Evolutionary conservation across 305 asterid species (phyloP).

Genomic region (Fraxinus dipetala): DNA sequence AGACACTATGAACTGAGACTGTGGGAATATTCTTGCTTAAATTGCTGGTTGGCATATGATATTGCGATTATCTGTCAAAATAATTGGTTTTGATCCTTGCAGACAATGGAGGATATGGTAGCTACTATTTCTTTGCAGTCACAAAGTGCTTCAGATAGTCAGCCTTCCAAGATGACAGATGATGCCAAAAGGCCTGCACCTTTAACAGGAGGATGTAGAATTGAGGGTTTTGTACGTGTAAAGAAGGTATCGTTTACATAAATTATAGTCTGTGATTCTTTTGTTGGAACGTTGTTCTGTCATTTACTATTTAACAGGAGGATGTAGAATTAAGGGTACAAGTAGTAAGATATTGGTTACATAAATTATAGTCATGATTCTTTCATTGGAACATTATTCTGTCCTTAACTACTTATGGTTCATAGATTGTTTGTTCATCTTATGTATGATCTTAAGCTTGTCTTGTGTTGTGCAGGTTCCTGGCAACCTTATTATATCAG

Average conservation of each 20-base stretch:
- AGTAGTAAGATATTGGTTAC: neutral
- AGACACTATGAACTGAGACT: neutral
- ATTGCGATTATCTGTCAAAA: neutral
- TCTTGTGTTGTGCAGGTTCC: conserved; percentile 66
- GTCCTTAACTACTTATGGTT: neutral
- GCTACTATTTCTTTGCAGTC: conserved; percentile 65
- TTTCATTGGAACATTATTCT: neutral
- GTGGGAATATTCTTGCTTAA: conserved; percentile 5
- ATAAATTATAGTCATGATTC: neutral
- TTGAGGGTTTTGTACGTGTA: conserved; percentile 96
- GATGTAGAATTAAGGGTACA: neutral
- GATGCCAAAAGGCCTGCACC: conserved; percentile 79
- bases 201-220: conserved; percentile 80
- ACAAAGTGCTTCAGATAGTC: conserved; percentile 47
- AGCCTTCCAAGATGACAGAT: conserved; percentile 36
- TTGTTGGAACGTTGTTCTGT: neutral
- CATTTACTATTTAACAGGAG: neutral
- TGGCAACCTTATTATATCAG: conserved; percentile 85
- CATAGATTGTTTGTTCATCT: neutral
- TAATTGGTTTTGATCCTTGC: conserved; percentile 33
- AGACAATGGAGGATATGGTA: conserved; percentile 86
- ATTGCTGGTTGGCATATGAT: neutral
- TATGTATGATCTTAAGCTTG: conserved; percentile 14
- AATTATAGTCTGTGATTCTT: neutral
- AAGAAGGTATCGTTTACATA: conserved; percentile 57